These are phyloP conservation scores for Eimeria falciformis DNA, from an alignment of 169 alveolate genomes.

Conservation along the genomic window DNA sequence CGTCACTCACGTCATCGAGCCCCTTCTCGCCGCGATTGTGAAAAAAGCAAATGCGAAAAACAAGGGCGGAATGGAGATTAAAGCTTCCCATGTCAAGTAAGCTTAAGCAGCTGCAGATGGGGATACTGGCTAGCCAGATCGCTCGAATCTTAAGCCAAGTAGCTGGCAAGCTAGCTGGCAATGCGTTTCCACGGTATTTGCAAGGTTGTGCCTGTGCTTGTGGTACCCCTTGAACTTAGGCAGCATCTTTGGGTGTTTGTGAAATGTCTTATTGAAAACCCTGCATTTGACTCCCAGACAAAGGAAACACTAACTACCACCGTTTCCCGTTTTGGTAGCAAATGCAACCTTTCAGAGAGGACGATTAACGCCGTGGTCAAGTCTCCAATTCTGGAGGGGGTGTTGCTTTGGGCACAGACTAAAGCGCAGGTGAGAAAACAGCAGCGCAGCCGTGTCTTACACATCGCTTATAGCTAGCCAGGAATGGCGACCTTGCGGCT, in stretches of 20 bases:
- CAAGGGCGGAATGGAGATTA: conserved; percentile 95
- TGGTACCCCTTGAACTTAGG: conserved; percentile 53
- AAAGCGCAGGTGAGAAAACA: conserved; percentile 73
- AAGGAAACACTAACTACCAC: conserved; percentile 89
- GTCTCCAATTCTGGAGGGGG: conserved; percentile 91
- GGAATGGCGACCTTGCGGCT: background rate
- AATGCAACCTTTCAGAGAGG: conserved; percentile 91
- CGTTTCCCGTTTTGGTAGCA: conserved; percentile 92
- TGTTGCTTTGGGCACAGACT: conserved; percentile 82
- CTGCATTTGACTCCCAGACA: conserved; percentile 99
- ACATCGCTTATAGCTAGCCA: conserved; percentile 6
- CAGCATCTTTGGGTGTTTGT: conserved; percentile 97
- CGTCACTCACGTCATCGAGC: conserved; percentile 97
- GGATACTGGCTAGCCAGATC: too few relatives aligned
- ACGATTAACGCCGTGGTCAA: conserved; percentile 90
- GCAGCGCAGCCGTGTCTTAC: background rate
- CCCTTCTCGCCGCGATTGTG: conserved; percentile 93
- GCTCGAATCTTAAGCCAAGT: background rate
- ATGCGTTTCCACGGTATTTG: background rate
- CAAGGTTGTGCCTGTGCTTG: background rate
- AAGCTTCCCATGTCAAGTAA: conserved; percentile 93
- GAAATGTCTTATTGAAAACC: conserved; percentile 98
- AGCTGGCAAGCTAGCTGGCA: background rate
- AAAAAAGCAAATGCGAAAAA: conserved; percentile 95
- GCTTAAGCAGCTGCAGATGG: background rate